Base-by-base conservation (phyloP, 148 eudicot species). In the Nepenthes mirabilis region DNA sequence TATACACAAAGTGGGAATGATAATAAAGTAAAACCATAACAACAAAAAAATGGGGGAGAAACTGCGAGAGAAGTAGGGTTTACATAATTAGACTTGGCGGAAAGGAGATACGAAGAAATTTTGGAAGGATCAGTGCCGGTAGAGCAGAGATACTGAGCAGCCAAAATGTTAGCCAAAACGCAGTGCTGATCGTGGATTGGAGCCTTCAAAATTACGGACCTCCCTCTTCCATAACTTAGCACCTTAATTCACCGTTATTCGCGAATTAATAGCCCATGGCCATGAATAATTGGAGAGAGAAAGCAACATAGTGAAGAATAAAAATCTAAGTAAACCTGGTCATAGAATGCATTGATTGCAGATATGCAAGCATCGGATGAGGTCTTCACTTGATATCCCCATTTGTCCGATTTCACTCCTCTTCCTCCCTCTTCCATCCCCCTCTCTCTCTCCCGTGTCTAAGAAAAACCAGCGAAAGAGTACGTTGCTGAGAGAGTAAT, bases 361-460 rank as follows among this genome's bases (percentile, higher is more conserved):
- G 90, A 75, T 43, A 91, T 75, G 67, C 98, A 91, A 47, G 67
- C 58, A 59, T 78, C 82, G 43, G 98, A 91, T 5, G 63, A 62
- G 40, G 98, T 88, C 5, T 68, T 83, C 1, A 88, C 86, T 65
- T 69, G 68, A 59, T 91, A 88, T 4, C 94, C 94, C 94, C 94
- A 91, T 69, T 59, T 83, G 65, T 82, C 88, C 34, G 77, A 36
- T 57, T 80, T 88, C 65, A 72, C 50, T 13, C 12, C 67, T 47
- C 50, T 34, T 59, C 57, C 65, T 55, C 32, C 75, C 75, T 67
- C 67, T 43, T 50, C 53, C 11, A 6, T 50, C 3, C 13, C 53
- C 1, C 3, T 50, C 11, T 50, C 53, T 50, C 14, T 23, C 23
- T 0, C 23, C 23, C 23, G 23, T 23, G 23, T 23, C 23, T 23